Evolutionary conservation across 495 filamentous ascomycete species (phyloP), one percentile per base, ranked within the genome.

Genomic region (Penicillium malachiteum): DNA sequence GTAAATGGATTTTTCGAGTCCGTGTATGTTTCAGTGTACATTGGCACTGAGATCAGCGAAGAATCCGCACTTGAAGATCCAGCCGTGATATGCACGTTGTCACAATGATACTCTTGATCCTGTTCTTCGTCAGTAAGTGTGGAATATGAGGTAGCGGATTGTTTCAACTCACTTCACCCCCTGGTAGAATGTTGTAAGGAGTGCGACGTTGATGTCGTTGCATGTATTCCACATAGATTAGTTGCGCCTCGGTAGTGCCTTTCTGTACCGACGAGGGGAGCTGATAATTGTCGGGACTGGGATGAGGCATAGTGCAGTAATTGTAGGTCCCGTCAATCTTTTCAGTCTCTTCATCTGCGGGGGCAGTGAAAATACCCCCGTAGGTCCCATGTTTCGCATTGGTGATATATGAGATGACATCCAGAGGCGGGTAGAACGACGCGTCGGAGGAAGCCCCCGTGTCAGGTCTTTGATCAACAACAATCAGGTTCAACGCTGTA

Each of bases 261-360:
- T 69, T 65, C 5, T 50, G 52, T 9, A 73, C 55, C 4, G 66
- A 58, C 1, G 49, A 21, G 0, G 70, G 70, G 21, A 62, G 57
- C 2, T 45, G 9, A 48, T 73, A 73, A 6, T 56, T 50, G 9
- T 68, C 54, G 30, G 38, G 39, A 34, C 55, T 62, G 1, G 70
- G 70, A 63, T 73, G 70, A 41, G 70, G 70, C 70, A 73, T 73
- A 7, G 63, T 54, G 40, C 70, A 73, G 58, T 73, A 73, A 46
- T 73, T 62, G 44, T 73, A 73, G 41, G 58, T 54, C 1, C 57
- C 52, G 3, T 52, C 21, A 0, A 54, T 41, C 3, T 46, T 14
- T 9, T 44, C 31, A 7, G 56, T 62, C 4, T 67, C 49, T 10
- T 59, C 41, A 26, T 59, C 56, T 3, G 55, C 45, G 2, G 64